Base-by-base conservation (phyloP, 2,329 filamentous ascomycete genomes). In the Chrysoporthe cubensis region DNA sequence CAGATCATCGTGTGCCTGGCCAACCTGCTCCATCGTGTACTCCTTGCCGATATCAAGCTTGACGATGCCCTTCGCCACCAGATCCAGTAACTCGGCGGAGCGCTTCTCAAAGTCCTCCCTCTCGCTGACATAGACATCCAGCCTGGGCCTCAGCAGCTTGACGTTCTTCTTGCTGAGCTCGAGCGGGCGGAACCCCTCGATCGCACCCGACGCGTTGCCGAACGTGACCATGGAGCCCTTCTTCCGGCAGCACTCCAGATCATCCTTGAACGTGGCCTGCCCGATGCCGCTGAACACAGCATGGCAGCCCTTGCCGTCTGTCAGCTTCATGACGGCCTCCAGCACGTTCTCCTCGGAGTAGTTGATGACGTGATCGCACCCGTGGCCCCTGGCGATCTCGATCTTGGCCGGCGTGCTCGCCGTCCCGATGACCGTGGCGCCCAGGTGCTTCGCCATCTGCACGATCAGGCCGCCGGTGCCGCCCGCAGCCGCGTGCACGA, bases 281-380 rank as follows among this genome's bases (percentile, higher is more conserved):
- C 94, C 94, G 5, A 97, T 91, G 11, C 92, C 91, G 76, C 97
- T 93, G 75, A 93, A 96, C 21, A 97, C 90, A 8, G 89, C 93
- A 70, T 88, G 86, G 3, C 91, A 89, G 7, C 94, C 94, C 70
- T 88, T 82, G 0, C 90, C 90, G 4, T 83, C 87, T 0, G 93
- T 97, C 56, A 92, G 87, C 74, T 90, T 84, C 73, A 85, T 81
- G 5, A 93, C 89, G 75, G 86, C 84, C 57, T 78, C 78, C 64
- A 86, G 84, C 26, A 90, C 81, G 71, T 85, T 83, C 52, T 88
- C 86, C 61, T 82, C 78, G 56, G 80, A 78, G 74, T 95, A 96
- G 77, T 92, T 90, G 74, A 97, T 85, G 66, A 91, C 81, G 71
- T 90, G 88, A 73, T 90, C 87, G 0, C 92, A 92, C 2, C 93